These are phyloP conservation scores for Alternaria gaisen DNA, from an alignment of 2,329 filamentous ascomycete species.

Conservation along the genomic window DNA sequence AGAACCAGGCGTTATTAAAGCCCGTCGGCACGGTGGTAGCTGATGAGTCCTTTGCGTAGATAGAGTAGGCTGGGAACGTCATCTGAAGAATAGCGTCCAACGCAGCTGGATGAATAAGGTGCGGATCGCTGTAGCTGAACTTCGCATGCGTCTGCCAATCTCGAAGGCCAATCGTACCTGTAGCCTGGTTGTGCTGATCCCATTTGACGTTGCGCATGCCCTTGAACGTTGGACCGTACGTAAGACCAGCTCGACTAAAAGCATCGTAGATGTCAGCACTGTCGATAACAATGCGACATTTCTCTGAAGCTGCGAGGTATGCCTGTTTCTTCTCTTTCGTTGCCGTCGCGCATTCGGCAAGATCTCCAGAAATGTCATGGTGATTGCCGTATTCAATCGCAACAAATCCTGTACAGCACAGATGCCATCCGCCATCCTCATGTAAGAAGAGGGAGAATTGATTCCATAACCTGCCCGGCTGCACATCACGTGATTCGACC, in stretches of 20 bases:
- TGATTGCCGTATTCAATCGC: constrained; percentile 15
- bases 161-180: constrained; percentile 9
- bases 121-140: constrained; percentile 9
- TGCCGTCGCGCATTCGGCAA: not conserved
- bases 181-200: constrained; percentile 12
- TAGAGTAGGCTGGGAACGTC: constrained; percentile 19
- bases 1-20: constrained; percentile 24
- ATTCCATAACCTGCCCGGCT: constrained; percentile 4
- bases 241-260: constrained; percentile 17
- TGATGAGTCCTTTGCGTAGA: constrained; percentile 15
- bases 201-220: constrained; percentile 18
- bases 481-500: not conserved
- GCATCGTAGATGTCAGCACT: constrained; percentile 19
- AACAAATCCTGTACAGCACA: constrained; percentile 33
- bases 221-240: constrained; percentile 27
- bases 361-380: not conserved
- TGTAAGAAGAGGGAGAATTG: constrained; percentile 20
- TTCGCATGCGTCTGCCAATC: constrained; percentile 19
- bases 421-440: constrained; percentile 30
- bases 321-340: not conserved
- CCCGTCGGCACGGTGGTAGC: constrained; percentile 22
- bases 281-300: constrained; percentile 8
- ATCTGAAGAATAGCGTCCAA: constrained; percentile 28
- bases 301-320: not conserved
- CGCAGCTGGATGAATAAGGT: constrained; percentile 27